A percentile compares a stretch with the other conserved stretches of the same genome.
Evolutionary conservation across 805 yeast genomes (phyloP).

Genomic region (Nematodospora valgi): DNA sequence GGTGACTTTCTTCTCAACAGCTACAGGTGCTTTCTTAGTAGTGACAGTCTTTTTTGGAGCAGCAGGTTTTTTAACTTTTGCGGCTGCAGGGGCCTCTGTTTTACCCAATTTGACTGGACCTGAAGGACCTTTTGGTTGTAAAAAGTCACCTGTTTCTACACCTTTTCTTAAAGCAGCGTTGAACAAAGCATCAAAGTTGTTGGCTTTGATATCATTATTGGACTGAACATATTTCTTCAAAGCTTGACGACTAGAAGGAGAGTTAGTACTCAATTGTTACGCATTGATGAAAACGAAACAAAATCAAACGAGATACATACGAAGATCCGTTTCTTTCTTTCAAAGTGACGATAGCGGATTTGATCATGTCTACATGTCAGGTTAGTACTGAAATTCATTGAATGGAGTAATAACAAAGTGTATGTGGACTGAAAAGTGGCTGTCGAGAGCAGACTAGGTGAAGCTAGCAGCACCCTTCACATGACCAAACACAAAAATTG

Average conservation of each 20-base stretch:
- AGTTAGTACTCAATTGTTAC: constrained; percentile 15
- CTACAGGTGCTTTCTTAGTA: not conserved
- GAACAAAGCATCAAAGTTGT: constrained; percentile 71
- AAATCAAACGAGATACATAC: constrained; percentile 34
- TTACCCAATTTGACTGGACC: constrained; percentile 75
- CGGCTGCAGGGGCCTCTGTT: constrained; percentile 13
- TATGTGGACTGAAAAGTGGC: too few relatives aligned
- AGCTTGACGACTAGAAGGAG: constrained; percentile 64
- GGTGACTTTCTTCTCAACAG: not conserved
- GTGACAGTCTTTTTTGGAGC: not conserved
- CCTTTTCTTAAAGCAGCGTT: constrained; percentile 79
- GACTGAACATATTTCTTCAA: constrained; percentile 77
- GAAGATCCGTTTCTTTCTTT: constrained; percentile 80
- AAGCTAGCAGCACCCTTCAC: too few relatives aligned
- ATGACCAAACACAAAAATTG: too few relatives aligned
- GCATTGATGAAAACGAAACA: constrained; percentile 6
- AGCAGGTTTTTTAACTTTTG: not conserved
- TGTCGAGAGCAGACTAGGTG: too few relatives aligned
- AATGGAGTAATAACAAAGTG: too few relatives aligned
- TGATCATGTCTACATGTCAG: constrained; percentile 68
- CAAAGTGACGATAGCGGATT: constrained; percentile 64
- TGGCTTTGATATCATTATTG: constrained; percentile 54
- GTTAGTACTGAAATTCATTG: too few relatives aligned
- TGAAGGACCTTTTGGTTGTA: constrained; percentile 87
- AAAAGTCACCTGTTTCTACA: constrained; percentile 69